Conservation (phyloP, 345 rosid species). For the Eucalyptus pumila region DNA sequence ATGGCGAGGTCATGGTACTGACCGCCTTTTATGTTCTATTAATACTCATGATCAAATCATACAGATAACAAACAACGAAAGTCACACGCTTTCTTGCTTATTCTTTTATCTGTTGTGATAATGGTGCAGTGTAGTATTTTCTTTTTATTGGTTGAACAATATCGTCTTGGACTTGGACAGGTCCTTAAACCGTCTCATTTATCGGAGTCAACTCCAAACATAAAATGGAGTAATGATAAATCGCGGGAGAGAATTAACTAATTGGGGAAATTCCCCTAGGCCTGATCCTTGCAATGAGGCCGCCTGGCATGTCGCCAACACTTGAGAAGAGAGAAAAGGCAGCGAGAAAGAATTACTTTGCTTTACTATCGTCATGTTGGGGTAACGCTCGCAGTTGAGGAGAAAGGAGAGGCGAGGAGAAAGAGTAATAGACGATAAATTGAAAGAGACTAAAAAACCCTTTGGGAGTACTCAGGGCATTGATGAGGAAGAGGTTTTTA, state of each 20-base stretch:
- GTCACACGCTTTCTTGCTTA: background rate
- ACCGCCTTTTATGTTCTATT: background rate
- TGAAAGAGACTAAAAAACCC: background rate
- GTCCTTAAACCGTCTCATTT: too few species aligned
- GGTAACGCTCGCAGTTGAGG: accelerated
- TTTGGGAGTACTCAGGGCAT: background rate
- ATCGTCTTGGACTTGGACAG: background rate
- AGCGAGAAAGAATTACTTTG: background rate
- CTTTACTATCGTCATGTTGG: background rate
- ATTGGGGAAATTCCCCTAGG: too few species aligned
- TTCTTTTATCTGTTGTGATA: too few species aligned
- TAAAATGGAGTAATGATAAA: too few species aligned
- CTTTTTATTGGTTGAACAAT: background rate
- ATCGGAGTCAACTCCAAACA: too few species aligned
- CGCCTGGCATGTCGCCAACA: too few species aligned
- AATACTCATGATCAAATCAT: background rate
- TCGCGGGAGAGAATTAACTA: too few species aligned
- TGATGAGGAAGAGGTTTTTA: background rate
- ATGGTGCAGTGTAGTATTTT: background rate
- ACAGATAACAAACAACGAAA: too few species aligned
- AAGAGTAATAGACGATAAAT: background rate
- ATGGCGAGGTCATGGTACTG: accelerated
- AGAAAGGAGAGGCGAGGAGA: background rate
- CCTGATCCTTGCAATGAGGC: too few species aligned
- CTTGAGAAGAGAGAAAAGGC: background rate